Evolutionary conservation across 78 protist species (phyloP), one percentile per base, ranked within the genome.

Genomic region (Polysphondylium violaceum): DNA sequence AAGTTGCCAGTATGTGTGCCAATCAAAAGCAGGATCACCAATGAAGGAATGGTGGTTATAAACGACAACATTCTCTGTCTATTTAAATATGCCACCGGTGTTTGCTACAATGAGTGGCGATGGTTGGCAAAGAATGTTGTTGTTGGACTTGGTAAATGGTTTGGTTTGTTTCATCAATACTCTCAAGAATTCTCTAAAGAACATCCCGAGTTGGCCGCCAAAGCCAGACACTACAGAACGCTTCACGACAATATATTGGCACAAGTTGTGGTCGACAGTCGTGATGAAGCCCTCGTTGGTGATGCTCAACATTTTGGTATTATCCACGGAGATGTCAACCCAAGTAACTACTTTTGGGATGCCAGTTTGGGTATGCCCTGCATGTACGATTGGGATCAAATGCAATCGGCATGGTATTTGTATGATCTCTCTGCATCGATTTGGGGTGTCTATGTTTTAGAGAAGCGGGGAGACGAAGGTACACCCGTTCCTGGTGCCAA

Each of bases 371-470:
- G 27, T 7, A 60, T 58, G 73, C 76, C 44, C 12, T 25, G 17
- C 47, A 69, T 93, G 79, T 93, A 86, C 41, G 95, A 93, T 31
- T 93, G 95, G 95, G 95, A 93, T 72, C 95, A 93, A 65, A 41
- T 58, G 16, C 89, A 83, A 63, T 31, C 4, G 19, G 17, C 69
- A 17, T 93, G 92, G 83, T 58, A 61, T 43, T 47, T 59, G 0
- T 93, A 93, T 27, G 95, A 93, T 21, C 41, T 93, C 3, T 63
- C 88, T 2, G 73, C 88, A 4, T 88, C 93, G 1, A 85, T 93
- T 11, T 93, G 87, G 87, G 91, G 88, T 73, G 87, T 72, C 0
- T 55, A 50, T 1, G 31, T 56, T 33, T 21, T 86, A 25, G 87
- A 58, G 19, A 75, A 65, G 27, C 35, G 25, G 14, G 94, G 94